These are phyloP conservation scores for Cucurbitaria berberidis DNA, from an alignment of 2,329 filamentous ascomycete species.

Conservation along the genomic window DNA sequence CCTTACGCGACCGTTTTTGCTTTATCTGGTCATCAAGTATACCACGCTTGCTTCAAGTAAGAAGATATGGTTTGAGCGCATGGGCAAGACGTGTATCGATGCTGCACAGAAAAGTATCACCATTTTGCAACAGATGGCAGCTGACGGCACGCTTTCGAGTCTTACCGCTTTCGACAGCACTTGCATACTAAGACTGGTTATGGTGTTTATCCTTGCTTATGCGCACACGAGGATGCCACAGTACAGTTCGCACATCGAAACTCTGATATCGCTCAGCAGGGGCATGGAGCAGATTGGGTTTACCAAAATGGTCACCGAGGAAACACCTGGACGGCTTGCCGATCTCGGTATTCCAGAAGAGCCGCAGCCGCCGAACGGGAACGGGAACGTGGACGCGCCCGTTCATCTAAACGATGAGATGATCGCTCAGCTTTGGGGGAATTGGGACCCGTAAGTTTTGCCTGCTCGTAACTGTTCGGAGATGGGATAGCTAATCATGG, in stretches of 20 bases:
- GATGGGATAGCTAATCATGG: slow-evolving; percentile 1
- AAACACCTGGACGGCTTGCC: slow-evolving; percentile 40
- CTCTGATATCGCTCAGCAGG: slow-evolving; percentile 26
- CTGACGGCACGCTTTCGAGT: slow-evolving; percentile 34
- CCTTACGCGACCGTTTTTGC: slow-evolving; percentile 43
- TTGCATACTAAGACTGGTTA: slow-evolving; percentile 39
- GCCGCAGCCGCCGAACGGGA: slow-evolving; percentile 1
- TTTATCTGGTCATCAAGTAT: slow-evolving; percentile 42
- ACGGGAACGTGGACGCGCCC: slow-evolving; percentile 6
- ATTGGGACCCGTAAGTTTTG: slow-evolving; percentile 39
- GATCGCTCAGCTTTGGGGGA: slow-evolving; percentile 41
- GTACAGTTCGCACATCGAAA: slow-evolving; percentile 37
- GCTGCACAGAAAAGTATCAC: slow-evolving; percentile 38
- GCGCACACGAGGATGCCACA: slow-evolving; percentile 36
- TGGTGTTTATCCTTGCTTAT: slow-evolving; percentile 47
- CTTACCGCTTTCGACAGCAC: slow-evolving; percentile 47
- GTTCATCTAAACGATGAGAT: slow-evolving; percentile 37
- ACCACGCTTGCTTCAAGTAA: slow-evolving; percentile 31
- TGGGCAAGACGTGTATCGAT: slow-evolving; percentile 43
- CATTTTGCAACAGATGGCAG: slow-evolving; percentile 39
- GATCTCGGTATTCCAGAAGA: slow-evolving; percentile 38
- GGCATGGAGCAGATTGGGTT: slow-evolving; percentile 46
- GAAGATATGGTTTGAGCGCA: slow-evolving; percentile 42
- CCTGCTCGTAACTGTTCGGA: background rate
- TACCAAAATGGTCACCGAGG: slow-evolving; percentile 42